Percentiles rank a stretch among this genome's conserved stretches.
Evolutionary conservation across 345 rosid genomes (phyloP).

Genomic region (Corchorus capsularis): DNA sequence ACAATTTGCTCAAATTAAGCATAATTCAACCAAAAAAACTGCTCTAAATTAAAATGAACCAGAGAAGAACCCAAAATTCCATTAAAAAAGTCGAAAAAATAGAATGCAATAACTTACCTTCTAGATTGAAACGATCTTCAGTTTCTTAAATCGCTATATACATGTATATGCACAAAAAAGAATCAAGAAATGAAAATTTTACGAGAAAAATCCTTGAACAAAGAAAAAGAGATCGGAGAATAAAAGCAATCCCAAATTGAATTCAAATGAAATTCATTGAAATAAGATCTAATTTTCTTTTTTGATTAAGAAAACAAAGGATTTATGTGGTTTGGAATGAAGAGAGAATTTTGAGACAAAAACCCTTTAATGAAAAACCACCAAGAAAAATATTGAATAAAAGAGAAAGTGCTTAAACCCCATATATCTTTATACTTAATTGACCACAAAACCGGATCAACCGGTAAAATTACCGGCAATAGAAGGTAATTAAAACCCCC

Average conservation of each 20-base stretch:
- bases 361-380: constrained; percentile 44
- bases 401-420: constrained; percentile 56
- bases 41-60: no score
- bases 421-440: constrained; percentile 28
- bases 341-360: constrained; percentile 31
- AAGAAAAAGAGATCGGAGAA: constrained; percentile 8
- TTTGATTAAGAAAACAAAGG: not conserved
- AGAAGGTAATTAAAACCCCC: constrained; percentile 39
- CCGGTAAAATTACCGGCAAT: constrained; percentile 42
- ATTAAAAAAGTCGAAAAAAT: not conserved
- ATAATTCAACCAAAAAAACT: constrained; percentile 22
- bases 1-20: constrained; percentile 19
- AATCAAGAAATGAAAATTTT: not conserved
- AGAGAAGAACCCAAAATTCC: constrained; percentile 10
- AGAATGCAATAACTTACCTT: constrained; percentile 30
- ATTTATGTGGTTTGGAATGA: constrained; percentile 24
- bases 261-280: constrained; percentile 17
- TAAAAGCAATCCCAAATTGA: constrained; percentile 10
- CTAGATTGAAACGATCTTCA: constrained; percentile 19
- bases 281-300: not conserved
- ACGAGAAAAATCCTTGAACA: not conserved
- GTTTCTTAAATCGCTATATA: constrained; percentile 5
- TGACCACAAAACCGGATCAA: constrained; percentile 47
- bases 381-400: constrained; percentile 8
- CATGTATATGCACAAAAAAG: not conserved